Evolutionary conservation across 306 rosid genomes (phyloP).

Genomic region (Pterocarpus santalinus): DNA sequence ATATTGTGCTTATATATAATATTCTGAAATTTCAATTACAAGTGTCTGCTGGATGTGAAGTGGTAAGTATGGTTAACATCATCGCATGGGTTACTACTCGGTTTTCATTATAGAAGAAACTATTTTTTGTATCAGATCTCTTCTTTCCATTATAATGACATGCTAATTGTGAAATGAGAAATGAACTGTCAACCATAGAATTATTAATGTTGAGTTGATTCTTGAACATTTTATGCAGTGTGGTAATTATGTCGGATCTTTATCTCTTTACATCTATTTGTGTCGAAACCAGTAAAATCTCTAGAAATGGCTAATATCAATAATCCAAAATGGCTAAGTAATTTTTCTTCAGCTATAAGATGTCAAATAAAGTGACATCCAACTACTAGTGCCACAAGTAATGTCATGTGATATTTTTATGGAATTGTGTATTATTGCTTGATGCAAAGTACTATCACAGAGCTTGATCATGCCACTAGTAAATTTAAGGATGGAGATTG

Average conservation of each 20-base stretch:
- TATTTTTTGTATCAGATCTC: conserved; percentile 1
- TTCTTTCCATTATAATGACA: conserved; percentile 1
- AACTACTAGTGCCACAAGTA: not conserved
- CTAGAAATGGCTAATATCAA: conserved; percentile 1
- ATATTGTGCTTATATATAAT: conserved; percentile 23
- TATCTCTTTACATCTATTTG: not conserved
- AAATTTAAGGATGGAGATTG: conserved; percentile 18
- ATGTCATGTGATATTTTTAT: not conserved
- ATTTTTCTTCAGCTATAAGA: not conserved
- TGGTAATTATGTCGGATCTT: not conserved
- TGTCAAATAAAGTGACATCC: conserved; percentile 15
- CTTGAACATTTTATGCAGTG: not conserved
- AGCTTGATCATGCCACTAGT: conserved; percentile 24
- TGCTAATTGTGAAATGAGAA: conserved; percentile 4
- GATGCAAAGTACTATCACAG: not conserved
- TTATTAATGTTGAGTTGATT: conserved; percentile 8
- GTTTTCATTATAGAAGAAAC: conserved; percentile 24
- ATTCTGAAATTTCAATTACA: conserved; percentile 35
- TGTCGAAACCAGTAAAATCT: not conserved
- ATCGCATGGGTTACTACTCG: conserved; percentile 20
- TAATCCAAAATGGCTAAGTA: not conserved
- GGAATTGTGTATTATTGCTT: not conserved
- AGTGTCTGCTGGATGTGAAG: conserved; percentile 11
- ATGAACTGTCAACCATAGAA: conserved; percentile 16
- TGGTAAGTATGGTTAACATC: conserved; percentile 12